These are phyloP conservation scores for Phaffomyces thermotolerans DNA, from an alignment of 805 yeast species.

Conservation along the genomic window DNA sequence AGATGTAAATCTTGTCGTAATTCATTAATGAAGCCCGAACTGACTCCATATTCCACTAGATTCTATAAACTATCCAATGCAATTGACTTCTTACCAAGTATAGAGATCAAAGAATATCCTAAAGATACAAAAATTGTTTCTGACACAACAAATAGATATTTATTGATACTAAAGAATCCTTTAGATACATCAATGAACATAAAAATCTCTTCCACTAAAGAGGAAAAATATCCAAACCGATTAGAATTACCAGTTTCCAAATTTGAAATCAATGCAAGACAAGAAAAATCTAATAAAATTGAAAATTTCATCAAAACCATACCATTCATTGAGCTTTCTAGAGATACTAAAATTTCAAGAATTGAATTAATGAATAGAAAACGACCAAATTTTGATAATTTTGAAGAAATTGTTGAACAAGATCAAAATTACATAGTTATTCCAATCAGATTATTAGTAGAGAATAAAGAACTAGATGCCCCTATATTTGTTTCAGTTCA, in stretches of 20 bases:
- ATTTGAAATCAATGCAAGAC: constrained; percentile 12
- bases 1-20: constrained; percentile 24
- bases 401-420: constrained; percentile 12
- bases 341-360: constrained; percentile 23
- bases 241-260: constrained; percentile 16
- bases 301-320: constrained; percentile 19
- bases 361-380: constrained; percentile 25
- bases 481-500: constrained; percentile 18
- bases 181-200: constrained; percentile 6
- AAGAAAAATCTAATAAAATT: constrained; percentile 13
- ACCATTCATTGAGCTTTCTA: constrained; percentile 26
- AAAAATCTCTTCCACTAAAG: constrained; percentile 9
- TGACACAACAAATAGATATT: not conserved
- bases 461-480: not conserved
- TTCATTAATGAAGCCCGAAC: constrained; percentile 23
- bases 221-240: constrained; percentile 1
- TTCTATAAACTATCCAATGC: constrained; percentile 24
- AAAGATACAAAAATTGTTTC: not conserved
- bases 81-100: constrained; percentile 18
- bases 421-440: constrained; percentile 26
- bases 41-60: constrained; percentile 18
- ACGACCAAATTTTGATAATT: constrained; percentile 5
- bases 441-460: constrained; percentile 13
- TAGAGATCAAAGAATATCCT: constrained; percentile 8
- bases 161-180: constrained; percentile 16